A percentile compares a stretch with the other conserved stretches of the same genome.
Conservation (phyloP, 805 yeast species). For the Zygosaccharomyces rouxii region DNA sequence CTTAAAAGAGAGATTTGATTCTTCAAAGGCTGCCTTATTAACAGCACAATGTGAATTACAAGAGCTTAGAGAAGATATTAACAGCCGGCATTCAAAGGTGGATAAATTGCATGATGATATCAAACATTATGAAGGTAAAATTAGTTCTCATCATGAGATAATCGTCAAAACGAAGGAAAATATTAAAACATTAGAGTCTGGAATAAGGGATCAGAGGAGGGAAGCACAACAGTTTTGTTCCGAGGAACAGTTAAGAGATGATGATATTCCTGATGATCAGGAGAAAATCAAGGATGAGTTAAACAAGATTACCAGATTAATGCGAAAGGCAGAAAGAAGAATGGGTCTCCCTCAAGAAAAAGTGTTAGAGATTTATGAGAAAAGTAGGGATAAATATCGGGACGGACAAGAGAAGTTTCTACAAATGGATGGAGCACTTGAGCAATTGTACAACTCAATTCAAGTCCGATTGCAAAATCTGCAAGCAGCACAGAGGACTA, state of each 20-base stretch:
- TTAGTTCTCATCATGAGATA: slow-evolving; percentile 14
- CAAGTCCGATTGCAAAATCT: slow-evolving; percentile 42
- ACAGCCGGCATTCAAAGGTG: slow-evolving; percentile 16
- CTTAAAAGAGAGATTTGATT: slow-evolving; percentile 17
- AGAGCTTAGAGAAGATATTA: slow-evolving; percentile 18
- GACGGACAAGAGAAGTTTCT: slow-evolving; percentile 41
- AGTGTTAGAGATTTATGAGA: slow-evolving; percentile 45
- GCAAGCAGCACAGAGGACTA: slow-evolving; percentile 37
- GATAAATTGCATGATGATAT: slow-evolving; percentile 27
- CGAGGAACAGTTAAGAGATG: slow-evolving; percentile 42
- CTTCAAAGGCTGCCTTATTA: slow-evolving; percentile 11
- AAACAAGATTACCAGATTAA: slow-evolving; percentile 41
- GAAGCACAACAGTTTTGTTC: slow-evolving; percentile 43
- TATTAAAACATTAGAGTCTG: slow-evolving; percentile 27
- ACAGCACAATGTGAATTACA: slow-evolving; percentile 14
- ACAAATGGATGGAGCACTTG: slow-evolving; percentile 35
- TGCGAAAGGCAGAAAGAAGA: slow-evolving; percentile 48
- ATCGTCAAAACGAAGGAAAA: slow-evolving; percentile 28
- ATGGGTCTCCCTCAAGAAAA: slow-evolving; percentile 55
- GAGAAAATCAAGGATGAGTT: slow-evolving; percentile 50
- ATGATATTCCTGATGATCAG: slow-evolving; percentile 39
- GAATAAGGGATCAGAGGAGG: slow-evolving; percentile 26
- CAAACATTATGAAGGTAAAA: slow-evolving; percentile 21
- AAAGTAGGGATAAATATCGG: slow-evolving; percentile 41
- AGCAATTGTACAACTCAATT: slow-evolving; percentile 37